Conservation (phyloP, 306 rosid genomes). For the Prunus padus region DNA sequence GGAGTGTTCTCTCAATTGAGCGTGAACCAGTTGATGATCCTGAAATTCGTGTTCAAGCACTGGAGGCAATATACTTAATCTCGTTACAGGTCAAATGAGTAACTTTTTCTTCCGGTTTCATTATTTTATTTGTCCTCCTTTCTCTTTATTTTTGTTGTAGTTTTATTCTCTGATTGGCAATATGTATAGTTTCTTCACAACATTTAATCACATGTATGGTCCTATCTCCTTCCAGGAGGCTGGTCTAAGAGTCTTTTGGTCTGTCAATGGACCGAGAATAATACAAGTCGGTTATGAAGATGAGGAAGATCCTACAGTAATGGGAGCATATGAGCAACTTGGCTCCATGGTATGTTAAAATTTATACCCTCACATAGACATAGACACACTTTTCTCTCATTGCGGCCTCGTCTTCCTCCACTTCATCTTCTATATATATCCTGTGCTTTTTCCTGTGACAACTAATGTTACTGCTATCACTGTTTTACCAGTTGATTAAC, state of each 20-base stretch:
- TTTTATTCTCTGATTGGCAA: background rate
- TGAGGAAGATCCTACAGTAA: conserved; percentile 80
- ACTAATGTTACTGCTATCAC: conserved; percentile 14
- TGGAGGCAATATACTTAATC: conserved; percentile 92
- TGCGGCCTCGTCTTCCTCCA: conserved; percentile 10
- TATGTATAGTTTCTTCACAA: background rate
- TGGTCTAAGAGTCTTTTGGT: conserved; percentile 93
- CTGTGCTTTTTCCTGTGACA: background rate
- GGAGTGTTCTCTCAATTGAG: conserved; percentile 82
- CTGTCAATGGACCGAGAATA: conserved; percentile 89
- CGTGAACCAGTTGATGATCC: conserved; percentile 79
- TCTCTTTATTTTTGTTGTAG: background rate
- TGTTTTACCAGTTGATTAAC: conserved; percentile 61
- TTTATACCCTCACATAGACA: background rate
- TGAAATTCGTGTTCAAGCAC: conserved; percentile 71
- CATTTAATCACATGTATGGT: background rate
- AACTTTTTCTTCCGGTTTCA: background rate
- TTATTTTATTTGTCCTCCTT: background rate
- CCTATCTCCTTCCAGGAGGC: conserved; percentile 57
- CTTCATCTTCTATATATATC: background rate
- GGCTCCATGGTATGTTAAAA: conserved; percentile 77
- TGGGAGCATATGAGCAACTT: conserved; percentile 87
- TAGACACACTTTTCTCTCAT: background rate
- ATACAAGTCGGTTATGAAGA: conserved; percentile 87
- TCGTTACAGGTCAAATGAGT: conserved; percentile 57